These are phyloP conservation scores for Lachancea sp. DNA, from an alignment of 805 yeast species.

Conservation along the genomic window DNA sequence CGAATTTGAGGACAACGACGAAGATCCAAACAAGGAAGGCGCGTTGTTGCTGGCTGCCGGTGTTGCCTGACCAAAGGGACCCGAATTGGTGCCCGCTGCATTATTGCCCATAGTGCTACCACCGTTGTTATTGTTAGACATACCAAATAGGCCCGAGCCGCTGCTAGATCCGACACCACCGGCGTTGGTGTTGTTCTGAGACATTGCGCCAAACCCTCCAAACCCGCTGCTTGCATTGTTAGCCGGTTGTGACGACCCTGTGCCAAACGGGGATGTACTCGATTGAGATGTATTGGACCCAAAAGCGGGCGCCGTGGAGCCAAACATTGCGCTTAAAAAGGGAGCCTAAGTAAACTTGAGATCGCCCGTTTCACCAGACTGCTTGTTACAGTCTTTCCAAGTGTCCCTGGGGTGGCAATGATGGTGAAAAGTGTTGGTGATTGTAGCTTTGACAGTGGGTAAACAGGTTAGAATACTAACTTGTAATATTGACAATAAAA, in stretches of 20 bases:
- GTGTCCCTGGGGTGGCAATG: neutral
- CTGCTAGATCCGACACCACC: conserved; percentile 10
- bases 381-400: neutral
- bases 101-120: conserved; percentile 7
- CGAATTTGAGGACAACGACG: conserved; percentile 16
- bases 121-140: conserved; percentile 21
- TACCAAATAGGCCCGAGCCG: conserved; percentile 25
- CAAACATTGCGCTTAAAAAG: conserved; percentile 13
- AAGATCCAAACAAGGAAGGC: conserved; percentile 18
- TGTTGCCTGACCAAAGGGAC: conserved; percentile 23
- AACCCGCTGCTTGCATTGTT: conserved; percentile 31
- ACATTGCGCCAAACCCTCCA: conserved; percentile 28
- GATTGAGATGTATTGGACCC: conserved; percentile 17
- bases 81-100: conserved; percentile 7
- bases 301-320: conserved; percentile 25
- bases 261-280: conserved; percentile 35
- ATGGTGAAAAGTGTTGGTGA: no score
- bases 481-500: no score
- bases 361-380: neutral
- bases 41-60: conserved; percentile 16
- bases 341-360: neutral
- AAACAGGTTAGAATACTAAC: neutral
- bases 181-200: conserved; percentile 5
- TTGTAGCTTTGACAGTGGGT: neutral
- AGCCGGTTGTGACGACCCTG: conserved; percentile 18